phyloP scores from a whole-genome alignment of 129 eudicot genomes.

The carrot (Daucus carota) region DNA sequence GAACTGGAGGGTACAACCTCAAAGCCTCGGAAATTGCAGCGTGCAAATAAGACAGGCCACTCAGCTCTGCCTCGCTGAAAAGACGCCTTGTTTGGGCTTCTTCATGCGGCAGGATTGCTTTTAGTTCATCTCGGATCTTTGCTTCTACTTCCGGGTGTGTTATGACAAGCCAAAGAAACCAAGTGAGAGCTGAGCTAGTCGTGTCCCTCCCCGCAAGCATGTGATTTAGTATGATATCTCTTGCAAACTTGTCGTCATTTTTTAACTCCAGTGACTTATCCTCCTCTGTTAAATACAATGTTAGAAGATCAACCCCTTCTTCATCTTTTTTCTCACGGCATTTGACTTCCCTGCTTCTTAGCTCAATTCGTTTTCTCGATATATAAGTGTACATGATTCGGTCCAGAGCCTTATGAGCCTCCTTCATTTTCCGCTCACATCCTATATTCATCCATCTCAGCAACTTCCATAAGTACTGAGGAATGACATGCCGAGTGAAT shows the following conservation, averaged over 20 bases:
- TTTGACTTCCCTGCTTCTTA: neutral
- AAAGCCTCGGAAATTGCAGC: neutral
- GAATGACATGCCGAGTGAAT: constrained; percentile 21
- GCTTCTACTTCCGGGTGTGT: constrained; percentile 19
- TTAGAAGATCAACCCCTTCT: constrained; percentile 12
- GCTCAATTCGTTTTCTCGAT: neutral
- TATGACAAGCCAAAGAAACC: constrained; percentile 37
- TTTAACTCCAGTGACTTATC: neutral
- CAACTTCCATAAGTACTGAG: constrained; percentile 31
- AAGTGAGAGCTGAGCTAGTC: constrained; percentile 22
- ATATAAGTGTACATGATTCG: constrained; percentile 8
- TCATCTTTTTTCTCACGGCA: neutral
- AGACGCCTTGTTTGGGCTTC: neutral
- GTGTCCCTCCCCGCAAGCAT: constrained; percentile 35
- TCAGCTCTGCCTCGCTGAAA: constrained; percentile 8
- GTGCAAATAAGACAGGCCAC: constrained; percentile 17
- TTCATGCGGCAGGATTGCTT: neutral
- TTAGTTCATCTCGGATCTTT: constrained; percentile 18
- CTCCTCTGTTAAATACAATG: constrained; percentile 1
- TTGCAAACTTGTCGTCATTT: constrained; percentile 6
- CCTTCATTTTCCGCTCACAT: constrained; percentile 22
- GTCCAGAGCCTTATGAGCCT: constrained; percentile 18
- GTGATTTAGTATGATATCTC: constrained; percentile 21
- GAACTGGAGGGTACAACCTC: constrained; percentile 8
- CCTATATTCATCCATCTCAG: constrained; percentile 28